Evolutionary conservation across 257 asterid species (phyloP).

Genomic region (Ophiorrhiza pumila): DNA sequence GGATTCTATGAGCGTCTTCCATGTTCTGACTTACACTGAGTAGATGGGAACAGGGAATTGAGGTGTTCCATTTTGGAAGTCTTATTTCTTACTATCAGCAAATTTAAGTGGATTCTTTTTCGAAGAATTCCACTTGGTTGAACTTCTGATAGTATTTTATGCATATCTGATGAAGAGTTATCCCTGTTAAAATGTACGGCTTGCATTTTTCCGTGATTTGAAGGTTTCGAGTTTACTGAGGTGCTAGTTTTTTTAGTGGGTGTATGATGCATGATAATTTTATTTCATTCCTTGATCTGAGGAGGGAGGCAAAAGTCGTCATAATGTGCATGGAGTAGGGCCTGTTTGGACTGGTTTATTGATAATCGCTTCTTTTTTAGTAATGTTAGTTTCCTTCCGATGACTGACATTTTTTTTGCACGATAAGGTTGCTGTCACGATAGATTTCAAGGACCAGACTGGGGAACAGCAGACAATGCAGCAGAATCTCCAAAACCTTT

Average conservation of each 20-base stretch:
- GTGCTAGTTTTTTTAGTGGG: not conserved
- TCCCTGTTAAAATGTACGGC: not conserved
- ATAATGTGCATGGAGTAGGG: not conserved
- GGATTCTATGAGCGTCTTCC: not conserved
- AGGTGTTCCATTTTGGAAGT: not conserved
- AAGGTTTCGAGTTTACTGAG: conserved; percentile 1
- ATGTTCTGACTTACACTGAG: not conserved
- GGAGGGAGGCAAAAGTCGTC: not conserved
- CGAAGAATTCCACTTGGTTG: not conserved
- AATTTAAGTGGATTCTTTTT: not conserved
- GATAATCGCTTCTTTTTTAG: not conserved
- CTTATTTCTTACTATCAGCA: not conserved
- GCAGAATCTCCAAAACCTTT: conserved; percentile 86
- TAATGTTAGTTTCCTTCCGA: not conserved
- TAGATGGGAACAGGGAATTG: not conserved
- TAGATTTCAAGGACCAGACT: conserved; percentile 88
- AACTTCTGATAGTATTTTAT: not conserved
- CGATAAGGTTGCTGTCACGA: conserved; percentile 80
- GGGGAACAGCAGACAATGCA: conserved; percentile 98
- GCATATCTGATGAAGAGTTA: not conserved
- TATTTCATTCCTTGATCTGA: not conserved
- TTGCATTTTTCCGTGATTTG: too few species aligned
- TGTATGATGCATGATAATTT: not conserved
- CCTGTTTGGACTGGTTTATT: not conserved
- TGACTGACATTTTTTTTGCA: conserved; percentile 9